Evolutionary conservation across 2,329 filamentous ascomycete genomes (phyloP).

Genomic region (Colletotrichum sublineola): DNA sequence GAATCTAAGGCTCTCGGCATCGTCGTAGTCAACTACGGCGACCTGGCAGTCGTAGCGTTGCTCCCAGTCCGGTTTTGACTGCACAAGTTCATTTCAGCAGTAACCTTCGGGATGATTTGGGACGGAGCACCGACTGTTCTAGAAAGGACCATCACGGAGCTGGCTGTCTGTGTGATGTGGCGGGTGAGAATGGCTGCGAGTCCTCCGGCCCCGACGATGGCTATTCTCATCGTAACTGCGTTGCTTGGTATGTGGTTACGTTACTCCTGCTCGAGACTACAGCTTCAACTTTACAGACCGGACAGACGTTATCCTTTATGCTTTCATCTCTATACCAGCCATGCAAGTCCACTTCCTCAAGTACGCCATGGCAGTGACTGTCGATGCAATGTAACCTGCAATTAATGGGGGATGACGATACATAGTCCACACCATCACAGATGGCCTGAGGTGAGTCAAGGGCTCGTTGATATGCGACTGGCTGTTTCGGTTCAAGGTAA

Average conservation of each 20-base stretch:
- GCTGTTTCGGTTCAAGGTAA: slow-evolving; percentile 21
- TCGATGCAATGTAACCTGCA: not conserved
- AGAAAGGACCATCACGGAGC: slow-evolving; percentile 79
- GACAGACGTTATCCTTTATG: slow-evolving; percentile 4
- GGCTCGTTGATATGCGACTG: slow-evolving; percentile 9
- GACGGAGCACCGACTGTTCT: slow-evolving; percentile 64
- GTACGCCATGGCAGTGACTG: not conserved
- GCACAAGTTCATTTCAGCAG: not conserved
- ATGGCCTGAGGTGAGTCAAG: slow-evolving; percentile 24
- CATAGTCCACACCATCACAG: slow-evolving; percentile 20
- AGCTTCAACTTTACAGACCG: not conserved
- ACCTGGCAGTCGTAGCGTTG: slow-evolving; percentile 72
- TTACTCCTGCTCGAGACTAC: not conserved
- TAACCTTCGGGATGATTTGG: not conserved
- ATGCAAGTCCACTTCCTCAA: slow-evolving; percentile 3
- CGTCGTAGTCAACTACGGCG: slow-evolving; percentile 75
- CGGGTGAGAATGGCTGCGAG: slow-evolving; percentile 62
- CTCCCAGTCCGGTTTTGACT: slow-evolving; percentile 69
- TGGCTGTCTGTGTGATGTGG: slow-evolving; percentile 72
- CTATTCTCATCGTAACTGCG: slow-evolving; percentile 61
- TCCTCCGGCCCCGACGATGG: slow-evolving; percentile 61
- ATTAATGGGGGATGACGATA: not conserved
- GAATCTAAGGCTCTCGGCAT: slow-evolving; percentile 70
- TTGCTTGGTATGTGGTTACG: not conserved
- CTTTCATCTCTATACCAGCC: not conserved